Base-by-base conservation (phyloP, 2,329 filamentous ascomycete species). In the Madurella fahalii region DNA sequence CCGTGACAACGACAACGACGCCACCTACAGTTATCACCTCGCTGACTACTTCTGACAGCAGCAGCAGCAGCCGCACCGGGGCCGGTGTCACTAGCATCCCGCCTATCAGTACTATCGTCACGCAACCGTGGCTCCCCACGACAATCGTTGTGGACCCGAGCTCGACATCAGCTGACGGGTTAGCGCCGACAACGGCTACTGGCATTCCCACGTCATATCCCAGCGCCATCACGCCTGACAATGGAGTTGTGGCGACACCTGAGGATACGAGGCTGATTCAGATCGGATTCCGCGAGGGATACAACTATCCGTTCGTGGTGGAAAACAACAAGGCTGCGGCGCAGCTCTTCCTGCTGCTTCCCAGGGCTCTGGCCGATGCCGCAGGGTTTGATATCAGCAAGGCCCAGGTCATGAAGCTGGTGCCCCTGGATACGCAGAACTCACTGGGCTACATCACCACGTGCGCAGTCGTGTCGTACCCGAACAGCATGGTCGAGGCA, bases 251-350 rank as follows among this genome's bases (percentile, higher is more conserved):
- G 9, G 56, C n/a, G 73, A 4, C 69, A 77, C 87, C 89, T 0
- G 72, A 77, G 3, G 87, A 89, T 62, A 84, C 82, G 1, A 84
- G 82, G 4, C 72, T 89, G 63, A 86, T 96, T 62, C 90, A 96
- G 68, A 80, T 97, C 59, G 94, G 89, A 34, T 96, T 97, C 79
- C 76, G 83, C 50, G 87, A 84, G 66, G 81, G 82, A 1, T 79
- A 95, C 63, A 93, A 95, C 74, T 99, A 94, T 70, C 74, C 81
- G 9, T 96, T 95, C 67, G 88, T 97, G 30, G 85, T 87, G 11
- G 76, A 75, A 18, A 84, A 87, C 58, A 77, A 83, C 13, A 78
- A 86, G 60, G 88, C 91, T 16, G 87, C 90, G 5, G 83, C 83
- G 40, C 93, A 97, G 71, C 89, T 99, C 65, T 95, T 96, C 75